Percentiles rank a stretch among this genome's conserved stretches.
Evolutionary conservation across 192 early-diverging fungal species (phyloP).

Genomic region (Phlyctochytrium arcticum): DNA sequence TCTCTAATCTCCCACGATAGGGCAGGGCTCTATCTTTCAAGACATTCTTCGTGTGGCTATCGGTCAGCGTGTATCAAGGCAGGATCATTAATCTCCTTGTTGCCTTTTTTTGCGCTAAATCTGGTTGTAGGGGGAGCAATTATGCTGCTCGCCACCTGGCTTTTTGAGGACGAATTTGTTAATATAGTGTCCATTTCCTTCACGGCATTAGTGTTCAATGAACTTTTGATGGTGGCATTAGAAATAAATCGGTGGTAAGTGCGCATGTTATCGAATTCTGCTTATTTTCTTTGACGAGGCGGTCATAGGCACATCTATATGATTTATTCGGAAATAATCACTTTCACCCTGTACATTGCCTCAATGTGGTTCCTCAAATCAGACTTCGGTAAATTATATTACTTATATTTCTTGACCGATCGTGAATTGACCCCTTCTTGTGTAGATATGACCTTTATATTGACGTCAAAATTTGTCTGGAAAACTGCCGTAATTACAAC

Average conservation of each 20-base stretch:
- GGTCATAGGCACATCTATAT: conserved; percentile 71
- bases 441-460: conserved; percentile 77
- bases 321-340: conserved; percentile 78
- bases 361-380: conserved; percentile 88
- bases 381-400: conserved; percentile 75
- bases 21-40: conserved; percentile 86
- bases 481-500: conserved; percentile 86
- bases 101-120: neutral
- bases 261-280: neutral
- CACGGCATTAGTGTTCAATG: conserved; percentile 90
- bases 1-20: no score
- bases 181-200: conserved; percentile 94
- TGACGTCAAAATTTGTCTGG: conserved; percentile 81
- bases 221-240: conserved; percentile 91
- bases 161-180: conserved; percentile 95
- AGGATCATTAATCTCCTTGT: neutral
- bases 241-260: conserved; percentile 89
- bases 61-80: conserved; percentile 93
- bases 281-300: neutral
- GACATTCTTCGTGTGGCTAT: conserved; percentile 92
- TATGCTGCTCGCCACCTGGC: conserved; percentile 89
- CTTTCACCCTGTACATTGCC: conserved; percentile 75
- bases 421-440: neutral
- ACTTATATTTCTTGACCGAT: neutral
- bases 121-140: conserved; percentile 67